These are phyloP conservation scores for Chaetothyriales sp. DNA, from an alignment of 2,329 filamentous ascomycete genomes.

Conservation along the genomic window DNA sequence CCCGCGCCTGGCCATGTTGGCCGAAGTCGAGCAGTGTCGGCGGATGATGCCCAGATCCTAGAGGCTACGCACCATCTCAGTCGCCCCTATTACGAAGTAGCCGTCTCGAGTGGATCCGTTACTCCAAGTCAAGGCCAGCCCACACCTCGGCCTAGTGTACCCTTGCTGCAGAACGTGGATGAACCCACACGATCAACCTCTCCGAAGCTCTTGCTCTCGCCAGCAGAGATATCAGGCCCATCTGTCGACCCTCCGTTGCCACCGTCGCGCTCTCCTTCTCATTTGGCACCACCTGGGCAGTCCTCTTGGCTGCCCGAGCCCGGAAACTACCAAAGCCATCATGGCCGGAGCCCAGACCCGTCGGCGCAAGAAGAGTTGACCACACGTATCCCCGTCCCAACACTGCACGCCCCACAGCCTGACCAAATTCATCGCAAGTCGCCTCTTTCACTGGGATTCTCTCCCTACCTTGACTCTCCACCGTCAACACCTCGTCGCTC, in stretches of 20 bases:
- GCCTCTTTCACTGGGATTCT: constrained; percentile 43
- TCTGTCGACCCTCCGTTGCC: neutral
- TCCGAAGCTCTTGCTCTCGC: constrained; percentile 5
- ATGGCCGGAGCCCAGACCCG: constrained; percentile 5
- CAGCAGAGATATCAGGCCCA: neutral
- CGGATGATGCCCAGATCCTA: constrained; percentile 39
- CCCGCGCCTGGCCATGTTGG: constrained; percentile 6
- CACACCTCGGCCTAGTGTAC: constrained; percentile 6
- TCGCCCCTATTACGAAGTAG: neutral
- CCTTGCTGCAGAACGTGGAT: constrained; percentile 9
- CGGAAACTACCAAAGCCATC: constrained; percentile 4
- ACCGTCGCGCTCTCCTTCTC: constrained; percentile 6
- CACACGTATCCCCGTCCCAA: constrained; percentile 7
- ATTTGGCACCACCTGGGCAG: constrained; percentile 10
- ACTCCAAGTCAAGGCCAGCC: neutral
- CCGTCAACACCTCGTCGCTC: constrained; percentile 32
- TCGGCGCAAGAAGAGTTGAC: constrained; percentile 6
- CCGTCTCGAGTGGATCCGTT: neutral
- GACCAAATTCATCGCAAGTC: constrained; percentile 7
- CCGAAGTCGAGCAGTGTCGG: constrained; percentile 43
- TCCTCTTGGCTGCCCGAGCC: neutral
- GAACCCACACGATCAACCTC: constrained; percentile 8
- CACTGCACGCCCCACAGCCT: constrained; percentile 12
- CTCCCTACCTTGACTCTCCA: constrained; percentile 50
- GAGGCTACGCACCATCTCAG: neutral